Base-by-base conservation (phyloP, 2,329 filamentous ascomycete species). In the Cercospora brassicicola region DNA sequence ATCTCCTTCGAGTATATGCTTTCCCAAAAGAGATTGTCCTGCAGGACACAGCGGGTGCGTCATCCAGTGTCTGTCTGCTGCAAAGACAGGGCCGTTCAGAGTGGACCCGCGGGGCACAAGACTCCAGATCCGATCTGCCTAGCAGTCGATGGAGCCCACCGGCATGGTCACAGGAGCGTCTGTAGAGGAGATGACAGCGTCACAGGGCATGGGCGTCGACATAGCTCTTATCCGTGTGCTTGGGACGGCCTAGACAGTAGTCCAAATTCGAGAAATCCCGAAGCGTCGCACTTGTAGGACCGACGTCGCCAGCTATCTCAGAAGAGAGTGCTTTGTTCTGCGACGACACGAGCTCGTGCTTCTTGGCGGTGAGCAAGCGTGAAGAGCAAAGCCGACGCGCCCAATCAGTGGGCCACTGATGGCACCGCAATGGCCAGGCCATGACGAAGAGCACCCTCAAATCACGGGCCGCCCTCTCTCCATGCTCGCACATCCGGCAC, bases 271-370 rank as follows among this genome's bases (percentile, higher is more conserved):
- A 48, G 18, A 48, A 20, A 9, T 11, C 18, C 45, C 45, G 45
- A 48, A 48, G 45, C 11, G 18, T 48, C 45, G 18, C 45, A 20
- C 45, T 48, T 23, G 45, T 20, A 30, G 28, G 63, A 55, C 63
- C 53, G 63, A 45, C 31, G 63, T 45, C 55, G 30, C 36, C 53
- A 55, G 36, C 57, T 63, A 55, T 64, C 33, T 56, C 42, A 15
- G 53, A 56, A 28, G 53, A 28, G 53, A 30, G 23, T 8, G 51
- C 51, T 30, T 8, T 55, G 51, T 55, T 30, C 51, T 15, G 23
- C 51, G 23, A 56, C 23, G 23, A 30, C 53, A 30, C 53, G 53
- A 15, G 53, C 23, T 56, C 53, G 15, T n/a, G 53, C 23, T 18
- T 10, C 53, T 56, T 18, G 53, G 53, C 53, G 53, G 53, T 56